Conservation (phyloP, 2,329 filamentous ascomycete genomes). For the Fusarium bactridioides region DNA sequence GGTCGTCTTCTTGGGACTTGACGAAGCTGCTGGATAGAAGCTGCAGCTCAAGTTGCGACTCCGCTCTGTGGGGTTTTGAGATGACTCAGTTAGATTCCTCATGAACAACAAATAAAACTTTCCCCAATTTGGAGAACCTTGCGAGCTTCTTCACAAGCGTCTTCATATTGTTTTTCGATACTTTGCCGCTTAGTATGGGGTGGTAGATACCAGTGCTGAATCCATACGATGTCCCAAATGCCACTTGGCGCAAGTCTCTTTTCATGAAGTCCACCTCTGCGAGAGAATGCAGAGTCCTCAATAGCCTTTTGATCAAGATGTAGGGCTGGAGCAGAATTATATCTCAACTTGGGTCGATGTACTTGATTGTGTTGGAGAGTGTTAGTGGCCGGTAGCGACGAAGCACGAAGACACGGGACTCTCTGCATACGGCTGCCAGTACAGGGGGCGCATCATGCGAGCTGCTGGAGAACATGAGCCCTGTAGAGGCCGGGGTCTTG, state of each 20-base stretch:
- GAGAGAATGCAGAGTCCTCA: slow-evolving; percentile 28
- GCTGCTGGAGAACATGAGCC: slow-evolving; percentile 30
- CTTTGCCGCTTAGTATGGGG: slow-evolving; percentile 27
- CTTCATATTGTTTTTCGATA: slow-evolving; percentile 32
- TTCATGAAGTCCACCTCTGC: slow-evolving; percentile 25
- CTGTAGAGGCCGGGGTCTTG: slow-evolving; percentile 25
- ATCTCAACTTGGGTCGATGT: slow-evolving; percentile 25
- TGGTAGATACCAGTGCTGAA: slow-evolving; percentile 34
- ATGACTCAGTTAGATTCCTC: slow-evolving; percentile 25
- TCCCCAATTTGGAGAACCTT: slow-evolving; percentile 18
- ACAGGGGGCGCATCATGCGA: slow-evolving; percentile 23
- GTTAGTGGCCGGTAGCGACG: slow-evolving; percentile 17
- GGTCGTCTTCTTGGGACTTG: slow-evolving; percentile 15
- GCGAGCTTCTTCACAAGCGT: slow-evolving; percentile 29
- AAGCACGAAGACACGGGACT: slow-evolving; percentile 23
- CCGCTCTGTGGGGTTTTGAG: neutral
- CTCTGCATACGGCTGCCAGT: slow-evolving; percentile 19
- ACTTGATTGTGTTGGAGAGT: slow-evolving; percentile 25
- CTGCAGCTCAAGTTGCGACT: slow-evolving; percentile 19
- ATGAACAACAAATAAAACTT: slow-evolving; percentile 27
- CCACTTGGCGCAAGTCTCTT: slow-evolving; percentile 28
- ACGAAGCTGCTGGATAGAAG: slow-evolving; percentile 18
- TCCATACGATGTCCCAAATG: slow-evolving; percentile 32
- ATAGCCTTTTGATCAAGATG: slow-evolving; percentile 23
- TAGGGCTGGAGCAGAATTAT: slow-evolving; percentile 30